Evolutionary conservation across 176 grass and related monocot species (phyloP), one percentile per base, ranked within the genome.

Genomic region (Poa pratensis): DNA sequence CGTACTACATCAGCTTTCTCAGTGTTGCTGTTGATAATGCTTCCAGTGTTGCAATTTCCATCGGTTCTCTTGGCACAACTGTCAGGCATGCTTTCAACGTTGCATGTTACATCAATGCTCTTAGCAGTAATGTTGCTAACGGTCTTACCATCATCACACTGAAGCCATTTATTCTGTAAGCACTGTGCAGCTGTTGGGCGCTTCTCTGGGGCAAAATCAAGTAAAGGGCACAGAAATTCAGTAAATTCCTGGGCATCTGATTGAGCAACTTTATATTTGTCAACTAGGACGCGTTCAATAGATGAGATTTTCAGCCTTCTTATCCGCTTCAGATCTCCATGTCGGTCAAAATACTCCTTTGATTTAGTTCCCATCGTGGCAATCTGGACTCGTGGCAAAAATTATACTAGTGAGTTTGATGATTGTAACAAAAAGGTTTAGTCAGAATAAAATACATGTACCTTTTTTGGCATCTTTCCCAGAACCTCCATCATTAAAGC

Each of bases 401-500:
- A 52, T 2, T 79, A 72, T 71, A 69, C 39, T 66, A 11, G 53
- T 87, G 30, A 79, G 30, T 76, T 75, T 62, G 28, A 74, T 16
- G 23, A 43, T 71, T 84, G n/a, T 53, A 69, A 40, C 45, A 69
- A n/a, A 72, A 62, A 84, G 1, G 45, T 55, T 80, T 76, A 59
- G 27, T 20, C 34, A 76, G 14, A 17, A 75, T 64, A 58, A 76
- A 53, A 57, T 76, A 35, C 30, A 64, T 10, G n/a, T 86, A 98
- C 95, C 91, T 98, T 98, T 77, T 89, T 92, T 18, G 91, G 93
- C 77, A 98, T 90, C 84, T 98, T 98, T 43, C 95, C 95, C 28
- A 98, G 91, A 55, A 93, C 49, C 69, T 98, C 95, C 93, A 98
- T 98, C 95, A 98, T 98, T 78, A 95, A 83, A 88, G 95, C 95